Evolutionary conservation across 2,329 filamentous ascomycete species (phyloP), one percentile per base, ranked within the genome.

Genomic region (Penicillium janthinellum): DNA sequence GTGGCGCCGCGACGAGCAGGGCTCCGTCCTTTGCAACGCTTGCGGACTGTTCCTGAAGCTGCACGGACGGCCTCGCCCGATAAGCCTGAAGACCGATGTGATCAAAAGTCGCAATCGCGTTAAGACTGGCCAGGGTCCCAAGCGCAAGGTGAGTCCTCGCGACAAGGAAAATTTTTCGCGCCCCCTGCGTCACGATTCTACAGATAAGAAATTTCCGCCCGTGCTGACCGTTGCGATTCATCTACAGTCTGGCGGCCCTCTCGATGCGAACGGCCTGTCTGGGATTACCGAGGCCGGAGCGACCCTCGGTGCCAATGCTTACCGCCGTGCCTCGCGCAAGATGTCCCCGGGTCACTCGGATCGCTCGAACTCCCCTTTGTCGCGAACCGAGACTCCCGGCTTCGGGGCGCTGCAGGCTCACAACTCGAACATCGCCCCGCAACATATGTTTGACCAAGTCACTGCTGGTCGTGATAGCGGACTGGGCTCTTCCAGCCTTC

Each of bases 91-190:
- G 84, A 98, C 95, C 51, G 95, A 99, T 82, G 94, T 98, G 68
- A 99, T 99, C 82, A 99, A 99, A 83, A 97, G 93, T 82, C 92
- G 95, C 72, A 99, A 99, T 79, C 88, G 95, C 66, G 94, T 98
- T 69, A 98, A 98, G 83, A 95, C 92, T 8, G 91, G 82, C 2
- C 85, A 93, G 70, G 86, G 90, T 64, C 87, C 88, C 49, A 90
- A 91, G 71, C 93, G 92, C 78, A 96, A 96, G 88, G 91, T 92
- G 80, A 72, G 79, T 73, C 51, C 57, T 44, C 57, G 39, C 53
- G 31, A 45, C 41, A 38, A 41, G 57, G 61, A 68, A 68, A 66
- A 67, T 62, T 70, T 71, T 72, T 62, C 59, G 56, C 44, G 37
- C 54, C 45, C 42, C 59, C 48, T 54, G 38, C 38, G 50, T 51